Evolutionary conservation across 2,329 filamentous ascomycete genomes (phyloP).

Genomic region (Onygenales sp.): DNA sequence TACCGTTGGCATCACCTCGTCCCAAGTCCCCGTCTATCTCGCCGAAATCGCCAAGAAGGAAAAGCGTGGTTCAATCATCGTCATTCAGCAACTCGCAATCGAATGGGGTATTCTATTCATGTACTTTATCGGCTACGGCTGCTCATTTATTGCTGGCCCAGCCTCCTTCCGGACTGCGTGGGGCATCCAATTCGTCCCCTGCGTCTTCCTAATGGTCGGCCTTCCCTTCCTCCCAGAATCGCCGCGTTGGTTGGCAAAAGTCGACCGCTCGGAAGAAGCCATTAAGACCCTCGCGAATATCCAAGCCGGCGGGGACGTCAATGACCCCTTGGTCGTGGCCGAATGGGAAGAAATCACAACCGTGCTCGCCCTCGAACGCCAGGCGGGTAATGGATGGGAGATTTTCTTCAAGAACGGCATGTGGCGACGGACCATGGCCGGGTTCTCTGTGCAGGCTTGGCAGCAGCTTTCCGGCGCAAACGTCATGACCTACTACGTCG

Average conservation of each 20-base stretch:
- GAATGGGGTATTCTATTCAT: constrained; percentile 37
- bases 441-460: constrained; percentile 49
- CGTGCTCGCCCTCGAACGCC: constrained; percentile 36
- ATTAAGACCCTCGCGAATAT: constrained; percentile 45
- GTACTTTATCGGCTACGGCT: constrained; percentile 41
- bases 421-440: constrained; percentile 49
- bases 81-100: constrained; percentile 29
- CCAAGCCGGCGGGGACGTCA: constrained; percentile 42
- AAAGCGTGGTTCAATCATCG: constrained; percentile 23
- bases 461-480: constrained; percentile 40
- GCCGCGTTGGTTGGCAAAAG: constrained; percentile 42
- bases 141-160: constrained; percentile 30
- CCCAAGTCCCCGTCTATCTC: constrained; percentile 29
- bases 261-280: constrained; percentile 53
- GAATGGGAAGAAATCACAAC: constrained; percentile 48
- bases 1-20: constrained; percentile 26
- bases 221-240: constrained; percentile 18
- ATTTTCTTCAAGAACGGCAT: constrained; percentile 45
- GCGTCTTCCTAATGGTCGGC: constrained; percentile 29
- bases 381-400: constrained; percentile 29
- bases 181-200: constrained; percentile 38
- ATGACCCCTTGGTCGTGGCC: constrained; percentile 40
- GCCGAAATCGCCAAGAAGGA: constrained; percentile 27
- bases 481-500: constrained; percentile 28
- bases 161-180: constrained; percentile 39